Evolutionary conservation across 345 rosid species (phyloP).

Genomic region (Orychophragmus violaceus): DNA sequence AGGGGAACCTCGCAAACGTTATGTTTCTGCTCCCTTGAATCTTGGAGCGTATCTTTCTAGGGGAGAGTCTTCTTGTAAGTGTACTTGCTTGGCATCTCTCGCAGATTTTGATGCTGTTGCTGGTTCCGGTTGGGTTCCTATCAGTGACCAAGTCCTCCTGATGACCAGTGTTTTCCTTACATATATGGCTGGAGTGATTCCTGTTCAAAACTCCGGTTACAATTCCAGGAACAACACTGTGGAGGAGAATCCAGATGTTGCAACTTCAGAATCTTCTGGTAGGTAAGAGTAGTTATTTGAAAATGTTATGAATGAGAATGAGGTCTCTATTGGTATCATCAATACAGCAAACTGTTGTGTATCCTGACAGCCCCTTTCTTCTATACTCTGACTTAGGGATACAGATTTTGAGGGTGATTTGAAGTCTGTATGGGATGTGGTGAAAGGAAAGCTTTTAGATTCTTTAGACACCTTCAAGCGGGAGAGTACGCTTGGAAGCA

Average conservation of each 20-base stretch:
- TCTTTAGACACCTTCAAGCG: slow-evolving; percentile 50
- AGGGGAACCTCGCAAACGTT: slow-evolving; percentile 17
- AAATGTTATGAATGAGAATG: slow-evolving; percentile 3
- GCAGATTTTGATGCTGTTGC: slow-evolving; percentile 44
- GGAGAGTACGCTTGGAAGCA: slow-evolving; percentile 35
- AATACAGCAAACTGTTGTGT: neutral
- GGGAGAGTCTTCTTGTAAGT: slow-evolving; percentile 25
- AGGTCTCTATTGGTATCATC: neutral
- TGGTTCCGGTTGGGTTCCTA: slow-evolving; percentile 49
- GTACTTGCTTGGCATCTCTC: slow-evolving; percentile 48
- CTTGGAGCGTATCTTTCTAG: neutral
- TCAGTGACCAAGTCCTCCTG: slow-evolving; percentile 69
- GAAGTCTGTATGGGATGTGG: slow-evolving; percentile 51
- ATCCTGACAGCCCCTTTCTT: neutral
- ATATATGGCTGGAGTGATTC: slow-evolving; percentile 77
- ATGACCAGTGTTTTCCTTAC: slow-evolving; percentile 68
- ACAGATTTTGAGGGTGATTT: slow-evolving; percentile 34
- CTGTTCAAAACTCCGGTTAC: slow-evolving; percentile 38
- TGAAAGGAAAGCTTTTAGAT: slow-evolving; percentile 64
- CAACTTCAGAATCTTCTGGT: slow-evolving; percentile 60
- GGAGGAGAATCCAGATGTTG: slow-evolving; percentile 27
- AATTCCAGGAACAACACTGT: slow-evolving; percentile 26
- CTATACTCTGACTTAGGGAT: slow-evolving; percentile 33
- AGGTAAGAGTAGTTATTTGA: slow-evolving; percentile 75
- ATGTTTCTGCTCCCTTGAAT: slow-evolving; percentile 25